Evolutionary conservation across 163 green algal genomes (phyloP), one percentile per base, ranked within the genome.

Genomic region (Trebouxiophyceae sp.): DNA sequence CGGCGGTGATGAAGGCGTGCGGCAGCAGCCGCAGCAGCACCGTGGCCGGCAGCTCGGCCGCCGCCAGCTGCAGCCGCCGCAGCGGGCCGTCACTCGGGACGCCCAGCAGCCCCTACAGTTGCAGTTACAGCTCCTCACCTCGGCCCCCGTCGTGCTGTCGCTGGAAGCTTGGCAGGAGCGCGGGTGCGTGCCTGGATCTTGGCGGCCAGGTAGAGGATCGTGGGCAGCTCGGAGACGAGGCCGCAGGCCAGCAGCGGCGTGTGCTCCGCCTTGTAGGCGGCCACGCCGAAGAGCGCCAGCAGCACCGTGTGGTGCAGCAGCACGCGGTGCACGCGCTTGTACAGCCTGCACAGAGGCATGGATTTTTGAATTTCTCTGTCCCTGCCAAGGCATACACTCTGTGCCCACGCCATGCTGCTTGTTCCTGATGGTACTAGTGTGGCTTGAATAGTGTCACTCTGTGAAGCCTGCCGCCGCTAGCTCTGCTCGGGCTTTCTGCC

Each of bases 221-320:
- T 69, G 54, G 76, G 54, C 16, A 71, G 22, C 30, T 83, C 72
- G 2, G 76, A 80, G 2, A 82, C 28, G 33, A 82, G 68, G 23
- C 54, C 55, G 5, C 65, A 24, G 2, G 63, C 59, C 64, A 82
- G 64, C 27, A 82, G 71, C 8, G 68, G 57, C 6, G 72, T 77
- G 60, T 75, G 54, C 28, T 68, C 56, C 19, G 55, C 56, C 63
- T 85, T 85, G 71, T 65, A 76, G 29, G 76, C 76, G 2, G 78
- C 76, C 0, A 58, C 63, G 2, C 34, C 54, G 47, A 79, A 79
- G 28, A 83, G 58, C 39, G 45, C 22, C 7, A 81, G 64, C 34
- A 83, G 60, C 27, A 83, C 27, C 26, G 78, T 79, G 61, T 72
- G 73, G 66, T 83, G 71, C 4, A 77, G 24, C 47, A 85, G 39